Evolutionary conservation across 345 rosid genomes (phyloP).

Genomic region (Ceriops zippeliana): DNA sequence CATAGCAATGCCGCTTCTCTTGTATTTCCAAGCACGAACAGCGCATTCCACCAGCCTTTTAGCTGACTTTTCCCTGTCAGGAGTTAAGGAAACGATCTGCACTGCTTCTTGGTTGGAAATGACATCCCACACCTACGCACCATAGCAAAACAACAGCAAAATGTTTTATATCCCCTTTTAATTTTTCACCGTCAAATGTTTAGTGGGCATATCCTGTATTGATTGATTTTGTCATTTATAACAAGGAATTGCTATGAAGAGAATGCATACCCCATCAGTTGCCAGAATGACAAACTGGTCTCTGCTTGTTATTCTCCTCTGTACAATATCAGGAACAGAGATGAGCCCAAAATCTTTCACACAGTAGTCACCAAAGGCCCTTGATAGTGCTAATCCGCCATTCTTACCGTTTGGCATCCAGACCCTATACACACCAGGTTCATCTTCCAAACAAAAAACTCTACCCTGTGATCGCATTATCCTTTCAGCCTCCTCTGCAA

Average conservation of each 20-base stretch:
- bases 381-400: constrained; percentile 74
- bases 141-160: neutral
- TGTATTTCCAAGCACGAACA: constrained; percentile 61
- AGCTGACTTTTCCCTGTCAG: constrained; percentile 56
- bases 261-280: constrained; percentile 62
- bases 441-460: constrained; percentile 65
- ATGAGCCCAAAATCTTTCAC: constrained; percentile 81
- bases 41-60: constrained; percentile 71
- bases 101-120: constrained; percentile 78
- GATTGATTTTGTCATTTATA: no score
- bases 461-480: constrained; percentile 58
- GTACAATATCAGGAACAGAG: constrained; percentile 66
- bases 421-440: constrained; percentile 75
- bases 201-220: no score
- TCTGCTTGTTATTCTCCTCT: constrained; percentile 45
- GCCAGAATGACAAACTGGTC: constrained; percentile 82
- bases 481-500: constrained; percentile 79
- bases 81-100: constrained; percentile 51
- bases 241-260: neutral
- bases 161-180: neutral
- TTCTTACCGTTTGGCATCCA: constrained; percentile 63
- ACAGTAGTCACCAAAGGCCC: constrained; percentile 90
- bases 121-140: constrained; percentile 74
- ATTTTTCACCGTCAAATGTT: no score
- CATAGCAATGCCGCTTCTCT: constrained; percentile 60